Percentiles rank a stretch among this genome's conserved stretches.
Conservation (phyloP, 345 rosid species). For the Excoecaria cochinchinensis region DNA sequence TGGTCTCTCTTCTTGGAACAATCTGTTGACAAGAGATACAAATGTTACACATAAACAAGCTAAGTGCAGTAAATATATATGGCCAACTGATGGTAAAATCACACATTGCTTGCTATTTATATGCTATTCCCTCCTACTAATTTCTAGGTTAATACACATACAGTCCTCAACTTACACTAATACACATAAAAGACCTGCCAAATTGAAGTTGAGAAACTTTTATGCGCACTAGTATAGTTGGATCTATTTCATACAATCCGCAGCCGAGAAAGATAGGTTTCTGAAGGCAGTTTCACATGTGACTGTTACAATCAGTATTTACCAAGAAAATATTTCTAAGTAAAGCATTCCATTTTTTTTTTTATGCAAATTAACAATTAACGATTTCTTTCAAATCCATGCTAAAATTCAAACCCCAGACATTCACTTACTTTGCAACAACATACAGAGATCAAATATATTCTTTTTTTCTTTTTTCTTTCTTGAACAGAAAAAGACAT, state of each 20-base stretch:
- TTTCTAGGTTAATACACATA: too few relatives aligned
- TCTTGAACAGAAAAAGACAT: too few relatives aligned
- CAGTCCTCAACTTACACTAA: too few relatives aligned
- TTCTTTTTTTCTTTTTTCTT: too few relatives aligned
- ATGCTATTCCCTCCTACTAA: not conserved
- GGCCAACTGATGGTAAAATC: not conserved
- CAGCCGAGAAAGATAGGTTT: not conserved
- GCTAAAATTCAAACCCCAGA: not conserved
- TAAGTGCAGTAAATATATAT: not conserved
- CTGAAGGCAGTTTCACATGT: not conserved
- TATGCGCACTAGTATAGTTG: too few relatives aligned
- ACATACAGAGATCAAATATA: too few relatives aligned
- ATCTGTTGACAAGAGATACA: constrained; percentile 37
- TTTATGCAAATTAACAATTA: not conserved
- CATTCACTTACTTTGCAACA: not conserved
- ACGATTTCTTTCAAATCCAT: not conserved
- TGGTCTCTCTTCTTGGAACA: constrained; percentile 90
- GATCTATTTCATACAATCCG: not conserved
- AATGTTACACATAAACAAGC: not conserved
- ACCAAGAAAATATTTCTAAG: not conserved
- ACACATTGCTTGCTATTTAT: not conserved
- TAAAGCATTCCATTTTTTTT: not conserved
- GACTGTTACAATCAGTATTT: too few relatives aligned
- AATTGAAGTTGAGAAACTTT: too few relatives aligned
- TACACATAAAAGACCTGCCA: too few relatives aligned